Evolutionary conservation across 2,329 filamentous ascomycete species (phyloP), one percentile per base, ranked within the genome.

Genomic region (Neophaeococcomyces aloes): DNA sequence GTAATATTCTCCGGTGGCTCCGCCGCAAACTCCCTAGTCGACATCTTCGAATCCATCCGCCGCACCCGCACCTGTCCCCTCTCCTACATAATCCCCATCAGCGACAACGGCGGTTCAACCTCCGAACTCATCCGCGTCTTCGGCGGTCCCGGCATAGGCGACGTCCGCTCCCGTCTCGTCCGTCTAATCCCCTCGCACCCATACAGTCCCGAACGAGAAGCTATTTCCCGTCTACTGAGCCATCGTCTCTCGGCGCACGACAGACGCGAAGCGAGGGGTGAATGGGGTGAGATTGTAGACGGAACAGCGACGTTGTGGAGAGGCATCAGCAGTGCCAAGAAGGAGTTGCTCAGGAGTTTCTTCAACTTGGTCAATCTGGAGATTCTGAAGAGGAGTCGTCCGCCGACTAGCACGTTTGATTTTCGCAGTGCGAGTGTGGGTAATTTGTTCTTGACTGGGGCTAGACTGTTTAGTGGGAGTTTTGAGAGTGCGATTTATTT

Each of bases 401-500:
- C 69, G 1, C 66, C 83, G 0, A 77, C 74, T 27, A 83, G 79
- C 31, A 78, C 79, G 4, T 89, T 88, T 59, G 82, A 87, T 61
- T 89, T 86, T 57, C 78, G 80, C 4, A 76, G 77, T 8, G 82
- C 84, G 7, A 83, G 80, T 50, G 76, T 88, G 7, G 84, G 84
- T 7, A 89, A 89, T 56, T 64, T 89, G 15, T 89, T 89, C 57
- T 65, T 89, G 37, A 87, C 84, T 0, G 89, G 87, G 1, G 88
- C 86, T 0, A 78, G 89, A 1, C 74, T 96, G 8, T 95, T 95
- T 65, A 87, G 86, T 1, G 89, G 89, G 25, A 89, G 83, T 46
- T 89, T 96, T 52, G 91, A 96, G 61, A 84, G 83, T 5, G 86
- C 86, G 32, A 91, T 96, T 49, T 94, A 94, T 59, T 75, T 96